Base-by-base conservation (phyloP, 371 early-diverging fungal species). In the Caulochytrium protostelioides region DNA sequence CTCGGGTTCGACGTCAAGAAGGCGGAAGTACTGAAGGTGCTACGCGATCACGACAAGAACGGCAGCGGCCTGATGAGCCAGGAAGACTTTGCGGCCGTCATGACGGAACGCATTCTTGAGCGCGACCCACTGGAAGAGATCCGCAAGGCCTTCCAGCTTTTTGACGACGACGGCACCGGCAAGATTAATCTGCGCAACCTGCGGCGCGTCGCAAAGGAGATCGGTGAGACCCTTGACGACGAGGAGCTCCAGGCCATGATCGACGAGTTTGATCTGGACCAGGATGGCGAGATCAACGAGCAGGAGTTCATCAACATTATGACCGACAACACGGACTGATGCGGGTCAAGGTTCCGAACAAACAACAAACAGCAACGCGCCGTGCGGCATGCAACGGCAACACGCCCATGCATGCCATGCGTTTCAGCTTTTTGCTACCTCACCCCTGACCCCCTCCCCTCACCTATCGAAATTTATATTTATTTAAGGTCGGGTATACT, bases 61-160 rank as follows among this genome's bases (percentile, higher is more conserved):
- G 69, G 63, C 19, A 50, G 50, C 5, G 57, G 59, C 6, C 24
- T 35, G 18, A 62, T 67, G 15, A 23, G 36, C 18, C 30, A 32
- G 16, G 59, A 57, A 1, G 61, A 56, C 26, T 66, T 66, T 31
- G n/a, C n/a, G n/a, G n/a, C n/a, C n/a, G n/a, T n/a, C n/a, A n/a
- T 74, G 72, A 58, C 68, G 2, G 72, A 74, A 37, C 51, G 54
- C 39, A 69, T 79, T 17, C 46, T 68, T 1, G 58, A 62, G 32
- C 60, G 79, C 22, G 70, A 77, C 40, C 81, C 81, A 4, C 41
- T 70, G n/a, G 79, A 79, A 17, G 79, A 79, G 50, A 65, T 76
- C 39, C 50, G 55, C 27, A 74, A 69, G 46, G 81, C 81, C 2
- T 80, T 80, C 47, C 62, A 71, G 39, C 53, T 79, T 22, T 76